Conservation (phyloP, 257 asterid species). For the Solanum paucissectum region DNA sequence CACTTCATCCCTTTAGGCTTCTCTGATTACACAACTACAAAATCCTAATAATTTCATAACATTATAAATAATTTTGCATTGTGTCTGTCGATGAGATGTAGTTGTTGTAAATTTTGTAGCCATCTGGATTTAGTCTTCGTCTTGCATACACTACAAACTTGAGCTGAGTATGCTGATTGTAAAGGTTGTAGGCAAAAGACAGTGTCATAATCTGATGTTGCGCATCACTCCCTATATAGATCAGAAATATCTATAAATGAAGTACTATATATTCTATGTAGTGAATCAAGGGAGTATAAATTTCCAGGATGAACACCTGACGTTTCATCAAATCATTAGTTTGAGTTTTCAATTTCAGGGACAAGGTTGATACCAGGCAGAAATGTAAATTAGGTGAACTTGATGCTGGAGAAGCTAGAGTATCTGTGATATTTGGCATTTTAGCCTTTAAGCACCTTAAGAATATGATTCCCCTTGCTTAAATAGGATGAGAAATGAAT, state of each 20-base stretch:
- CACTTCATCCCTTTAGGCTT: neutral
- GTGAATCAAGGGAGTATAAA: neutral
- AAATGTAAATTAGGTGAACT: neutral
- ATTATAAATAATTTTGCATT: neutral
- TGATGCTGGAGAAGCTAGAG: neutral
- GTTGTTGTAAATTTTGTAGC: neutral
- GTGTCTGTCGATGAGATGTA: neutral
- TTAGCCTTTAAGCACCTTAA: neutral
- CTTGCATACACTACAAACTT: neutral
- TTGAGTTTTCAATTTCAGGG: neutral
- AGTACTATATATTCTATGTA: neutral
- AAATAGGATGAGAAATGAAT: neutral
- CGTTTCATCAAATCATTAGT: neutral
- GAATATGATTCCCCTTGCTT: neutral
- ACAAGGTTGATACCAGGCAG: neutral
- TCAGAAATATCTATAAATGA: neutral
- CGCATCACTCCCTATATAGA: neutral
- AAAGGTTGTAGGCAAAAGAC: neutral
- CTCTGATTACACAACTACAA: neutral
- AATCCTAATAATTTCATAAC: neutral
- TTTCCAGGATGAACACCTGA: neutral
- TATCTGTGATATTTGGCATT: neutral
- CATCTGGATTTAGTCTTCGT: neutral
- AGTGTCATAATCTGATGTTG: neutral
- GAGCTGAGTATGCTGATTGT: neutral